phyloP scores from a whole-genome alignment of 352 stramenopile species.

The Globisporangium cederbergense region DNA sequence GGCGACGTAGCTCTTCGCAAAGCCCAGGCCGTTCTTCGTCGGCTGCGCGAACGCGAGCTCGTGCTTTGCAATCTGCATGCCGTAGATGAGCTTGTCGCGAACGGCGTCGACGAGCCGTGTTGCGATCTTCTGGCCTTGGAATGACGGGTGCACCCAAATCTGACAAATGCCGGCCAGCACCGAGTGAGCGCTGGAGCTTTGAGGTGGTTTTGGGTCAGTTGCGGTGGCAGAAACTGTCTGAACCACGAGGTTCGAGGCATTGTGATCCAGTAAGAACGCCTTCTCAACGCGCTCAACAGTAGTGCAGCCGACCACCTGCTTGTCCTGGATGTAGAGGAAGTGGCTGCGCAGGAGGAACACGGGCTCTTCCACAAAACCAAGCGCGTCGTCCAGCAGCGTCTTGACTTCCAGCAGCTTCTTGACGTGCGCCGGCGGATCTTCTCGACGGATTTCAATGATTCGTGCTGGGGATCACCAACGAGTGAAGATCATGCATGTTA shows the following conservation, averaged over 20 bases:
- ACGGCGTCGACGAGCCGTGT: slow-evolving; percentile 58
- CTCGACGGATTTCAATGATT: slow-evolving; percentile 60
- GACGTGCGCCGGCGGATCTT: slow-evolving; percentile 49
- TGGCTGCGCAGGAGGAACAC: slow-evolving; percentile 51
- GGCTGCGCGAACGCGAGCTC: slow-evolving; percentile 71
- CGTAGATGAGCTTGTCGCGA: slow-evolving; percentile 71
- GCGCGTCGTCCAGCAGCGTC: slow-evolving; percentile 58
- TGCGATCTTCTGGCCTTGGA: slow-evolving; percentile 47
- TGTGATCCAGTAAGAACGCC: slow-evolving; percentile 34
- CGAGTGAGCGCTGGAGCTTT: background rate
- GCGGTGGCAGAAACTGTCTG: background rate
- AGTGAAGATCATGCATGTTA: background rate
- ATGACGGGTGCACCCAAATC: slow-evolving; percentile 64
- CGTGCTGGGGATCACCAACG: slow-evolving; percentile 22
- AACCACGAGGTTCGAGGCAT: slow-evolving; percentile 9
- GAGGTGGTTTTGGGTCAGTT: background rate
- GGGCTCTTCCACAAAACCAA: slow-evolving; percentile 53
- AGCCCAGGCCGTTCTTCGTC: slow-evolving; percentile 55
- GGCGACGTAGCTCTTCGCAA: slow-evolving; percentile 53
- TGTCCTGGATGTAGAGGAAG: slow-evolving; percentile 60
- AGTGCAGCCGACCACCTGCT: slow-evolving; percentile 60
- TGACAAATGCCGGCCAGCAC: slow-evolving; percentile 59
- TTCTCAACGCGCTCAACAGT: slow-evolving; percentile 51
- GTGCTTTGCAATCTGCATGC: slow-evolving; percentile 45
- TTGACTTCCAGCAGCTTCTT: slow-evolving; percentile 80